Conservation (phyloP, 176 grass and related monocot genomes). For the Raddia distichophylla region DNA sequence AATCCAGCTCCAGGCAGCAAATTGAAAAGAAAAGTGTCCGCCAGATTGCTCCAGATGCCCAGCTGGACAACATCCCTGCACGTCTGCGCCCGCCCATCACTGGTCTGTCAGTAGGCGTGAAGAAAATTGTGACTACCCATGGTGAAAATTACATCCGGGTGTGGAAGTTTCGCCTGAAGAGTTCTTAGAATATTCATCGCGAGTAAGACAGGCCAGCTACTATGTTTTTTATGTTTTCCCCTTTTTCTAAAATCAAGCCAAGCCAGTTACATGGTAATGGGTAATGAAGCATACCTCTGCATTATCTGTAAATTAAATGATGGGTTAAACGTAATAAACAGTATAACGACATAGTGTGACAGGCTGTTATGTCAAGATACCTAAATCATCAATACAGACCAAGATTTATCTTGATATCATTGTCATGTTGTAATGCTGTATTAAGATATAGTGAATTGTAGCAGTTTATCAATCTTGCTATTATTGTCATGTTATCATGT, state of each 20-base stretch:
- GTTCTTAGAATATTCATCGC: background rate
- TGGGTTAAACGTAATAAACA: background rate
- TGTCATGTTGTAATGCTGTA: no score
- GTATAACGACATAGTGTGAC: background rate
- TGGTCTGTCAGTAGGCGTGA: constrained; percentile 74
- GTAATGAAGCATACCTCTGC: background rate
- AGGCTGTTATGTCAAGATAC: background rate
- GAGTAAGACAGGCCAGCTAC: no score
- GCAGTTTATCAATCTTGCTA: no score
- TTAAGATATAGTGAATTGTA: no score
- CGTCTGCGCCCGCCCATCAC: constrained; percentile 66
- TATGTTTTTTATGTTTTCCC: no score
- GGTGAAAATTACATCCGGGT: constrained; percentile 71
- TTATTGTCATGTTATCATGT: no score
- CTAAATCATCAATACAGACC: background rate
- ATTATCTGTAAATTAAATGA: constrained; percentile 14
- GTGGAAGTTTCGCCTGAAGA: constrained; percentile 60
- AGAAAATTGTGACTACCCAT: constrained; percentile 85
- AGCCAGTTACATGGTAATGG: background rate
- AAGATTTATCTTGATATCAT: background rate
- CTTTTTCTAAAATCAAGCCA: no score
- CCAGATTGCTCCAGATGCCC: constrained; percentile 42
- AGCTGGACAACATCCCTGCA: constrained; percentile 57
- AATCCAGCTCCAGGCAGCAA: constrained; percentile 25
- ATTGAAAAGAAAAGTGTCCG: constrained; percentile 63